Evolutionary conservation across 768 basidiomycete species (phyloP), one percentile per base, ranked within the genome.

Genomic region (Xanthoconium purpureum): DNA sequence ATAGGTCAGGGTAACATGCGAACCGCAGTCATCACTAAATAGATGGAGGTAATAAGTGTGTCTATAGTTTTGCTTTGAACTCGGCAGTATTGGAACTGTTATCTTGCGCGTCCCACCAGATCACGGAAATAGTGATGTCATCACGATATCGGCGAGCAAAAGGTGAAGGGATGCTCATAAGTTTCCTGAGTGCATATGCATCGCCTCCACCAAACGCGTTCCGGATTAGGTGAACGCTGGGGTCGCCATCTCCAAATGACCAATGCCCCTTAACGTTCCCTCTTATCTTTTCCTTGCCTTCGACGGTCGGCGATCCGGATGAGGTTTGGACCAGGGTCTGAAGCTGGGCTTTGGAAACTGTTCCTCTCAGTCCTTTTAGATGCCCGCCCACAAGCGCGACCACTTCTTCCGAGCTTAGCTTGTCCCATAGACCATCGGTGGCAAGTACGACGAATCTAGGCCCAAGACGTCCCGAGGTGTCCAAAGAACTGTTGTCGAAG

Each of bases 141-240:
- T 95, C 93, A 43, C 93, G 79, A 67, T 84, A 89, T 52, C 87
- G 77, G 63, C 93, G 78, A 29, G 91, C 85, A 60, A 82, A 72
- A 15, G 91, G 90, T 6, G 89, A 77, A n/a, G 92, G 90, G 44
- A 95, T 93, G 70, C 91, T 93, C 65, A 94, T 73, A 53, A 84
- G 58, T 66, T 75, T 78, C 48, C 84, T 79, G 56, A 95, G 76
- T 48, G 72, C 71, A 46, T 55, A 66, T 52, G 80, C 77, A 65
- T 94, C 82, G 3, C 82, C 89, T 32, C 94, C 92, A n/a, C 91
- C 91, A 56, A 94, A 84, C n/a, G 93, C 91, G 66, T 96, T 96
- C 58, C 93, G 80, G 55, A 95, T 91, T 17, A 96, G 75, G 71
- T 95, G 94, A 38, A 88, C 84, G 57, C 87, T 81, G 53, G 90